phyloP scores from a whole-genome alignment of 2,329 filamentous ascomycete genomes.

The Sarocladiaceae sp. region DNA sequence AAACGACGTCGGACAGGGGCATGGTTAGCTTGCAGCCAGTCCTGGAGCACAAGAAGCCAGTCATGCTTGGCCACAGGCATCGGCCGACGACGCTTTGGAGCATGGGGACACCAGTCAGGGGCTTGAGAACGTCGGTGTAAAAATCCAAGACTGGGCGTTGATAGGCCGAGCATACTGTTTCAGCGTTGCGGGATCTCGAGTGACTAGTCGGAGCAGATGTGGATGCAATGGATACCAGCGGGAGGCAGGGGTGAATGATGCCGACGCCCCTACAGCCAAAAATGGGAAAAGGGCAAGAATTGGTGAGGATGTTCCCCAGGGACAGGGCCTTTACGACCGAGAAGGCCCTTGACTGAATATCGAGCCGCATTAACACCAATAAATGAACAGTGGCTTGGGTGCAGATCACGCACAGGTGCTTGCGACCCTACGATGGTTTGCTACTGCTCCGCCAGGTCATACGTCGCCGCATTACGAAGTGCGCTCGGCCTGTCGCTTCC shows the following conservation, averaged over 20 bases:
- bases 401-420: slow-evolving; percentile 7
- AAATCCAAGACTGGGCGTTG: slow-evolving; percentile 5
- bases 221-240: not conserved
- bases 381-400: slow-evolving; percentile 7
- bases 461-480: not conserved
- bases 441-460: not conserved
- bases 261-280: slow-evolving; percentile 4
- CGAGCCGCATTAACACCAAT: slow-evolving; percentile 3
- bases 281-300: not conserved
- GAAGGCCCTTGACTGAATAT: not conserved
- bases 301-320: not conserved
- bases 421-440: not conserved
- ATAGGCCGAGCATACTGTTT: slow-evolving; percentile 6
- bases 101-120: not conserved
- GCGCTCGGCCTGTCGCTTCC: not conserved
- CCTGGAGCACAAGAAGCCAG: slow-evolving; percentile 3
- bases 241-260: slow-evolving; percentile 2
- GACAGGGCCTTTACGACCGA: not conserved
- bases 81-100: not conserved
- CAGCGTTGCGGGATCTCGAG: slow-evolving; percentile 8
- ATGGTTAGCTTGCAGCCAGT: slow-evolving; percentile 2
- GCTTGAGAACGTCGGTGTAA: not conserved
- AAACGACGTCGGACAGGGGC: slow-evolving; percentile 8
- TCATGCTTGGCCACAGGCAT: slow-evolving; percentile 6
- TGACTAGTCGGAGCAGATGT: slow-evolving; percentile 9